phyloP scores from a whole-genome alignment of 306 rosid species.

The Coriaria nepalensis region DNA sequence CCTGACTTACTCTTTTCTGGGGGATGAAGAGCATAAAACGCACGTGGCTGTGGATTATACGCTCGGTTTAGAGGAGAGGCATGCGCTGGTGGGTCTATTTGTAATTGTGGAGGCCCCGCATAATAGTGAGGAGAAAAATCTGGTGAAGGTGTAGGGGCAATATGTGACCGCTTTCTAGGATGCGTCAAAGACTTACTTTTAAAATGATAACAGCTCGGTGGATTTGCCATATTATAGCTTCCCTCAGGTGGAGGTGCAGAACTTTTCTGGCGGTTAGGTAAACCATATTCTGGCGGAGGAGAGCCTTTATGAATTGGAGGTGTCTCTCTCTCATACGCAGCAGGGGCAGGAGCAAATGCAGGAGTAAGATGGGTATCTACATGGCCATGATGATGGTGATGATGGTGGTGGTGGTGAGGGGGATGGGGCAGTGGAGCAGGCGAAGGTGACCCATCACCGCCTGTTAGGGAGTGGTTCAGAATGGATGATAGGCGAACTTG shows the following conservation, averaged over 20 bases:
- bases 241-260: constrained; percentile 27
- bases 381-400: constrained; percentile 39
- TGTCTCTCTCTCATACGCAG: constrained; percentile 14
- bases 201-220: constrained; percentile 46
- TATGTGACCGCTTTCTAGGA: constrained; percentile 28
- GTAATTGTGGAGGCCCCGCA: constrained; percentile 38
- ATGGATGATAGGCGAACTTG: constrained; percentile 76
- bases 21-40: constrained; percentile 57
- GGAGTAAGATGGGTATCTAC: constrained; percentile 32
- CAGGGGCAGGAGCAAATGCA: constrained; percentile 40
- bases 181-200: constrained; percentile 32
- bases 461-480: constrained; percentile 57
- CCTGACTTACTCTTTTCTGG: constrained; percentile 41
- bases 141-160: constrained; percentile 42
- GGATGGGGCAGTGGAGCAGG: constrained; percentile 1
- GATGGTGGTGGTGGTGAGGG: constrained; percentile 23
- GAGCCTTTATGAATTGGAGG: constrained; percentile 22
- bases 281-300: constrained; percentile 31
- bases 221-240: constrained; percentile 28
- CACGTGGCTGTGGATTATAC: constrained; percentile 63
- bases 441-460: constrained; percentile 38
- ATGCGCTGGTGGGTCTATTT: constrained; percentile 28
- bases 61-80: constrained; percentile 36
- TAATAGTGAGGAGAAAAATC: constrained; percentile 18
- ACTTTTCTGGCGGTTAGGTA: constrained; percentile 32